A percentile compares a stretch with the other conserved stretches of the same genome.
These are phyloP conservation scores for Lentinula edodes DNA, from an alignment of 768 basidiomycete genomes.

Conservation along the genomic window DNA sequence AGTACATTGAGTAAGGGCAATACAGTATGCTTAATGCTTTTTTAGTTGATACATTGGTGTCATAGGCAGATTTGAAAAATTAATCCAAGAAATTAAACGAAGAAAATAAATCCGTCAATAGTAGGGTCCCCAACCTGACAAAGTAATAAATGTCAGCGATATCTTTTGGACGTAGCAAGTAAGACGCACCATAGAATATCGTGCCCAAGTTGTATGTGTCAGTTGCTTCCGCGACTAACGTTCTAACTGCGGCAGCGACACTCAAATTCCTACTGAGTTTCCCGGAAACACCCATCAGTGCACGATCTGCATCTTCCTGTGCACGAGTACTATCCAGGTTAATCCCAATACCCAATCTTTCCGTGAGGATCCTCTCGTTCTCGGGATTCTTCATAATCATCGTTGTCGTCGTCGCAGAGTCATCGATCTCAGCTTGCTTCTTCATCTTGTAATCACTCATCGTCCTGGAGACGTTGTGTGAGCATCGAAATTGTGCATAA, in stretches of 20 bases:
- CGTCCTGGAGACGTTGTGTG: constrained; percentile 42
- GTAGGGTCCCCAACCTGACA: constrained; percentile 27
- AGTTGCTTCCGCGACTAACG: constrained; percentile 84
- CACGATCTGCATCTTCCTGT: constrained; percentile 87
- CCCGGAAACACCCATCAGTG: constrained; percentile 68
- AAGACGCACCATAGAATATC: constrained; percentile 66
- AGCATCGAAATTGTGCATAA: neutral
- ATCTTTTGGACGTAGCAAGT: neutral
- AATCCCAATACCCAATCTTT: constrained; percentile 45
- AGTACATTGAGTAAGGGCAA: neutral
- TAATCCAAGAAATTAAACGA: neutral
- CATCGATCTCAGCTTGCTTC: constrained; percentile 51
- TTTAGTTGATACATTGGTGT: neutral
- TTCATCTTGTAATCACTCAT: constrained; percentile 67
- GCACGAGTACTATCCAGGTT: constrained; percentile 63
- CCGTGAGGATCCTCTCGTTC: constrained; percentile 12
- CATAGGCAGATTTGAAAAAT: neutral
- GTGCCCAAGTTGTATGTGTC: constrained; percentile 67
- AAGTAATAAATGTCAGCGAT: neutral
- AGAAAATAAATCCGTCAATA: neutral
- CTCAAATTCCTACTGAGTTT: constrained; percentile 85
- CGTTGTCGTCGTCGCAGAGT: constrained; percentile 15
- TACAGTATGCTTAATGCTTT: neutral
- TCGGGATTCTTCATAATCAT: constrained; percentile 15
- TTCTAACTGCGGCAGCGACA: constrained; percentile 91